These are phyloP conservation scores for Dissophora ornata DNA, from an alignment of 192 early-diverging fungal species.

Conservation along the genomic window DNA sequence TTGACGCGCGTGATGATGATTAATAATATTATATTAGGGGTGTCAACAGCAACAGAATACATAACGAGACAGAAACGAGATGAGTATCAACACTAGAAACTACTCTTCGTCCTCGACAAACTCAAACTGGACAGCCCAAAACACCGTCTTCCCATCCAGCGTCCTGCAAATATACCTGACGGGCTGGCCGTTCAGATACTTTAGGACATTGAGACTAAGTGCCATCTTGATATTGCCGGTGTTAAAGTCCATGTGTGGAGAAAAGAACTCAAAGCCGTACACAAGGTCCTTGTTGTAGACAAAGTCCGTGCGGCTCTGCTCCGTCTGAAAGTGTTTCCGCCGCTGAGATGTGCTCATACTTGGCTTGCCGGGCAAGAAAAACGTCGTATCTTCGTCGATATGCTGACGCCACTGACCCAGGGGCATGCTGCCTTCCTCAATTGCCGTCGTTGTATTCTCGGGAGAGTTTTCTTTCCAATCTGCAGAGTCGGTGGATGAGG, in stretches of 20 bases:
- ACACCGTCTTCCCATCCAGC: slow-evolving; percentile 34
- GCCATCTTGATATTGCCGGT: slow-evolving; percentile 48
- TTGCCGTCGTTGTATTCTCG: not conserved
- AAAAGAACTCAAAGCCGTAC: slow-evolving; percentile 56
- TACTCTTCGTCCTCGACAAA: too few relatives aligned
- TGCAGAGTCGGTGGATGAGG: slow-evolving; percentile 13
- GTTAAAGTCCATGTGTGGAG: slow-evolving; percentile 57
- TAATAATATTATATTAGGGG: too few relatives aligned
- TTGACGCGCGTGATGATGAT: not conserved
- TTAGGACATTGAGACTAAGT: slow-evolving; percentile 43
- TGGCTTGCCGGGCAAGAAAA: slow-evolving; percentile 25
- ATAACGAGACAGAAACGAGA: not conserved
- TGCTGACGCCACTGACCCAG: slow-evolving; percentile 38
- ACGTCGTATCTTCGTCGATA: slow-evolving; percentile 48
- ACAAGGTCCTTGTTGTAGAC: slow-evolving; percentile 39
- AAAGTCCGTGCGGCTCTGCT: slow-evolving; percentile 39
- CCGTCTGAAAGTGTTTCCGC: slow-evolving; percentile 46
- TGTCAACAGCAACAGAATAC: not conserved
- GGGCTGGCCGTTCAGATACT: slow-evolving; percentile 45
- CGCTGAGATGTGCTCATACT: slow-evolving; percentile 32
- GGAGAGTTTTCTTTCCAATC: not conserved
- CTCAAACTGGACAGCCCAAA: slow-evolving; percentile 53
- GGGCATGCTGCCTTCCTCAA: slow-evolving; percentile 22
- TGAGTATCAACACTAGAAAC: not conserved
- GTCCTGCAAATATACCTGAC: slow-evolving; percentile 53